Evolutionary conservation across 805 yeast genomes (phyloP).

Genomic region (Saccharomycopsis sp.): DNA sequence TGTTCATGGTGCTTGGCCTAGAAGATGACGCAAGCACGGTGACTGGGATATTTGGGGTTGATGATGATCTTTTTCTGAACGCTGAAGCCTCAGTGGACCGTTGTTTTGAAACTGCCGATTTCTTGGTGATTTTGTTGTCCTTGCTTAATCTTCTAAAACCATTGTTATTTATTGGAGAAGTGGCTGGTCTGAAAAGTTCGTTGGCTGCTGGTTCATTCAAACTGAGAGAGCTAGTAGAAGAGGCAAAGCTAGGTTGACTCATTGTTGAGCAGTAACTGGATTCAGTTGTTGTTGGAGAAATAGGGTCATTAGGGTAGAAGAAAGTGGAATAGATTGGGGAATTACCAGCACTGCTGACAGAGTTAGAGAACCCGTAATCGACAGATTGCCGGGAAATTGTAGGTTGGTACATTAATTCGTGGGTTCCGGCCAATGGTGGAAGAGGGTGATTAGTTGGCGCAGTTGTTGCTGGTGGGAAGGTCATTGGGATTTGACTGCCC

Average conservation of each 20-base stretch:
- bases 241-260: neutral
- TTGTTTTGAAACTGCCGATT: neutral
- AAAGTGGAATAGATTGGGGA: slow-evolving; percentile 11
- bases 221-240: neutral
- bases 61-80: slow-evolving; percentile 6
- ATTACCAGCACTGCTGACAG: neutral
- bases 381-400: too few species aligned
- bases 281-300: slow-evolving; percentile 12
- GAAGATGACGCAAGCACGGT: slow-evolving; percentile 1
- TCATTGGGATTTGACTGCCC: neutral
- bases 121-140: neutral
- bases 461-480: neutral
- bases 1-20: neutral
- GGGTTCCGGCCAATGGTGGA: slow-evolving; percentile 1
- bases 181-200: slow-evolving; percentile 1
- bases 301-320: slow-evolving; percentile 9
- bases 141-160: neutral
- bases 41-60: slow-evolving; percentile 5
- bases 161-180: neutral
- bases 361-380: too few species aligned
- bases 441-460: neutral
- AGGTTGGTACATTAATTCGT: too few species aligned
- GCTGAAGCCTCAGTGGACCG: too few species aligned
- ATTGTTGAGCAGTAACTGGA: slow-evolving; percentile 1
- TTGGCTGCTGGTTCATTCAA: neutral